Evolutionary conservation across 306 rosid species (phyloP).

Genomic region (Ormosia semicastrata): DNA sequence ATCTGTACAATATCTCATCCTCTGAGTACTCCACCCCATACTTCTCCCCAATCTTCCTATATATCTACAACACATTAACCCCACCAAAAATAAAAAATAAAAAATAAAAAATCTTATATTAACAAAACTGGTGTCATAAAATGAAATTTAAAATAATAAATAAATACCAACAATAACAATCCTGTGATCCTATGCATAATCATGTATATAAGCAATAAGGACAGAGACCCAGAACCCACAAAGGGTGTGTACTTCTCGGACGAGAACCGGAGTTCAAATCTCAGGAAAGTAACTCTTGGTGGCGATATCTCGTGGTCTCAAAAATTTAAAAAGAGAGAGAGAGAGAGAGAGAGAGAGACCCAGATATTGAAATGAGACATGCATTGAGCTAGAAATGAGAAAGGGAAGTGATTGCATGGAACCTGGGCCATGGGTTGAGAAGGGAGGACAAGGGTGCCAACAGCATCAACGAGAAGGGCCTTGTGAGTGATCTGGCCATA

Average conservation of each 20-base stretch:
- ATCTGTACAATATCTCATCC: conserved; percentile 77
- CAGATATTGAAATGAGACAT: not conserved
- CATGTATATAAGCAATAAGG: not conserved
- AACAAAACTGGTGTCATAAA: not conserved
- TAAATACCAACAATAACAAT: not conserved
- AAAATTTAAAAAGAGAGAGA: no score
- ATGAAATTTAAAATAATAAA: no score
- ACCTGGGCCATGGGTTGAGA: conserved; percentile 99
- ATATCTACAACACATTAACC: conserved; percentile 52
- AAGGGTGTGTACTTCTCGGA: no score
- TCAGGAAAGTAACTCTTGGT: no score
- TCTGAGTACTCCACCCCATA: conserved; percentile 90
- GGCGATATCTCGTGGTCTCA: no score
- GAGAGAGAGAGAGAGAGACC: not conserved
- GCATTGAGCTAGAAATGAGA: not conserved
- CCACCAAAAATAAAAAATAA: no score
- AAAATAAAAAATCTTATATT: not conserved
- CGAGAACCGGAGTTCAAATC: no score
- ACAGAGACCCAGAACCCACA: no score
- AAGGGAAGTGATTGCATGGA: not conserved
- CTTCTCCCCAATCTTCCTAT: conserved; percentile 79
- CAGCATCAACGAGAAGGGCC: conserved; percentile 92
- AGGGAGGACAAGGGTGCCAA: conserved; percentile 90
- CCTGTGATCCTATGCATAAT: not conserved
- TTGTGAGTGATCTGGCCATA: conserved; percentile 89